Base-by-base conservation (phyloP, 1,139 yeast genomes). In the Blastobotrys persicus region DNA sequence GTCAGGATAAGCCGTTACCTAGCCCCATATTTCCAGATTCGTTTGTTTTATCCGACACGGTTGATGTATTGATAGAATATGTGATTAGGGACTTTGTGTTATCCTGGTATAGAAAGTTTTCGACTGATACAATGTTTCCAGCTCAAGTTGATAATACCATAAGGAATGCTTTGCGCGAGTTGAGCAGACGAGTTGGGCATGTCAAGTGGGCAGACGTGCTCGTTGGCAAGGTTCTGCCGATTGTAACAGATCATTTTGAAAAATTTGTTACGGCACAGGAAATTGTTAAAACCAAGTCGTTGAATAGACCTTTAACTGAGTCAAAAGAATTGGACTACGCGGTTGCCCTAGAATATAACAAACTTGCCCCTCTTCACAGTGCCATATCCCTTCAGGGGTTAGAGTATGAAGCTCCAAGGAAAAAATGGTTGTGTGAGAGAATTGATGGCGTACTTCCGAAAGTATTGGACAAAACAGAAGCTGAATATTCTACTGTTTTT, bases 221-320 rank as follows among this genome's bases (percentile, higher is more conserved):
- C 2, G 82, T 87, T 1, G 68, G 80, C 14, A 76, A 75, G 43
- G 46, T 87, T 0, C 51, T 87, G 3, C 96, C 96, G 0, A 61
- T 83, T 0, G 19, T 88, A 1, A 83, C 87, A 1, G 80, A 77
- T 14, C 96, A 89, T 62, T 77, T 84, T 52, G 68, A 72, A 5
- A 71, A 73, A 9, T 86, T 76, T 60, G 68, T 76, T 2, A 60
- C 64, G 4, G 88, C 95, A 0, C 83, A 78, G 48, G 53, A 60
- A 4, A 57, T 58, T 7, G 65, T 69, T 9, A 55, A 65, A 2
- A 59, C 58, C 18, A 55, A 53, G 31, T 59, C 66, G 2, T 50
- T 58, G 35, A 60, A 63, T 16, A 55, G 64, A 34, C 59, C 58
- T 28, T 53, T 69, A 49, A 71, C 74, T 3, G 75, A 73, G 42